Conservation (phyloP, 108 stramenopile genomes). For the Seminavis robusta region DNA sequence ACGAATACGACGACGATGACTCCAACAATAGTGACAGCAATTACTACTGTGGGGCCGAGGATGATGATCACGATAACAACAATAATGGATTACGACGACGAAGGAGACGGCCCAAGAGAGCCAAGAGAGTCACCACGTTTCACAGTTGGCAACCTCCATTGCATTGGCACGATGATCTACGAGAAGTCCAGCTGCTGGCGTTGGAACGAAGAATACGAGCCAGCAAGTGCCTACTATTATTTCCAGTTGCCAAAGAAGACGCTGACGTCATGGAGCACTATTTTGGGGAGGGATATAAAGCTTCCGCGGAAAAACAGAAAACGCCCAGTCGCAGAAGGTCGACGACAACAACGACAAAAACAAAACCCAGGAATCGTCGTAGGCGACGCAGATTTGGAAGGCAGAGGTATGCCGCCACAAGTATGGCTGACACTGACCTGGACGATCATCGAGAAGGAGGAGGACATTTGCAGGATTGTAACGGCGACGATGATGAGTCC, state of each 20-base stretch:
- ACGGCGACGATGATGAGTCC: too few species aligned
- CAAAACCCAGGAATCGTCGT: background rate
- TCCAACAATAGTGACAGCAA: background rate
- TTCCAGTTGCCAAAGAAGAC: constrained; percentile 73
- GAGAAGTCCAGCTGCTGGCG: constrained; percentile 75
- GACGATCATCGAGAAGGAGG: too few species aligned
- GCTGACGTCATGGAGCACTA: constrained; percentile 72
- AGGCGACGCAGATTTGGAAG: background rate
- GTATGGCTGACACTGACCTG: too few species aligned
- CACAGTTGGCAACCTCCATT: constrained; percentile 16
- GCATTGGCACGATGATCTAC: constrained; percentile 39
- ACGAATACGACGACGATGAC: background rate
- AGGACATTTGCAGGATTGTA: too few species aligned
- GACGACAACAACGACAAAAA: background rate
- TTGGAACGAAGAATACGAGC: constrained; percentile 72
- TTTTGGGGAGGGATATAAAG: constrained; percentile 32
- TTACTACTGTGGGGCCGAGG: constrained; percentile 5
- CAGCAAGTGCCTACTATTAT: constrained; percentile 61
- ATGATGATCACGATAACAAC: background rate
- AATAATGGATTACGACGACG: background rate
- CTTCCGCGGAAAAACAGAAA: constrained; percentile 12
- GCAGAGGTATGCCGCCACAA: too few species aligned
- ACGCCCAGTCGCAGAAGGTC: background rate
- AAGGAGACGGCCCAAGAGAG: constrained; percentile 9
- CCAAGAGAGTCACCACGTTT: background rate